Evolutionary conservation across 202 grass and related monocot species (phyloP).

Genomic region (Brachypodium distachyon): DNA sequence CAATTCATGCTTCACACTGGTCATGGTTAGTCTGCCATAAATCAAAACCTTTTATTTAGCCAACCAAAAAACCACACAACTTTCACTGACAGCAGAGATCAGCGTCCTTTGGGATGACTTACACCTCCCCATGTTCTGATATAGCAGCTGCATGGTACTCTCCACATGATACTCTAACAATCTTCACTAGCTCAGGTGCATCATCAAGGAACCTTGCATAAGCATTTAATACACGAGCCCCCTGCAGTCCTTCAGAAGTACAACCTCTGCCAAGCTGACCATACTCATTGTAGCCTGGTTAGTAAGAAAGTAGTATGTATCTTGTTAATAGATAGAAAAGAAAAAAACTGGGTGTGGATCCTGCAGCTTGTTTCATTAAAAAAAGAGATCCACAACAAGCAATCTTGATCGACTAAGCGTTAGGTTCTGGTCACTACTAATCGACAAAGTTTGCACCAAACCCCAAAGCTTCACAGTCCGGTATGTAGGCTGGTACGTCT

Average conservation of each 20-base stretch:
- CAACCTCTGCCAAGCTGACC: conserved; percentile 97
- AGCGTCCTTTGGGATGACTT: conserved; percentile 73
- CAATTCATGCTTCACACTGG: conserved; percentile 5
- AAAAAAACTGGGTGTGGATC: conserved; percentile 15
- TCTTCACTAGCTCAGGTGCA: conserved; percentile 79
- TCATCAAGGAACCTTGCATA: conserved; percentile 97
- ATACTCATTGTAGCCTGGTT: conserved; percentile 99
- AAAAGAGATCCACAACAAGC: not conserved
- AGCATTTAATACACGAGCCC: conserved; percentile 69
- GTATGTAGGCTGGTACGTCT: not conserved
- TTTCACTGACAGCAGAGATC: conserved; percentile 37
- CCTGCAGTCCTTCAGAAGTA: conserved; percentile 91
- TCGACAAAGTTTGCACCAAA: conserved; percentile 12
- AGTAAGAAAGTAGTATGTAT: conserved; percentile 53
- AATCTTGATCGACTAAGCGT: conserved; percentile 6
- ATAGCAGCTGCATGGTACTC: conserved; percentile 96
- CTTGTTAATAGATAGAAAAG: conserved; percentile 24
- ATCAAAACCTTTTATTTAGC: conserved; percentile 22
- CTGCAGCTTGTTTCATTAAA: conserved; percentile 1
- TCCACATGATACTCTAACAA: conserved; percentile 76
- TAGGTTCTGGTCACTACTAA: not conserved
- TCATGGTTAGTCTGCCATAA: conserved; percentile 6
- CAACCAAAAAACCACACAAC: conserved; percentile 39
- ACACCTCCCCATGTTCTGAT: conserved; percentile 86
- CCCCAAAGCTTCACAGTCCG: not conserved